These are phyloP conservation scores for Aspergillus versicolor DNA, from an alignment of 2,329 filamentous ascomycete genomes.

Conservation along the genomic window DNA sequence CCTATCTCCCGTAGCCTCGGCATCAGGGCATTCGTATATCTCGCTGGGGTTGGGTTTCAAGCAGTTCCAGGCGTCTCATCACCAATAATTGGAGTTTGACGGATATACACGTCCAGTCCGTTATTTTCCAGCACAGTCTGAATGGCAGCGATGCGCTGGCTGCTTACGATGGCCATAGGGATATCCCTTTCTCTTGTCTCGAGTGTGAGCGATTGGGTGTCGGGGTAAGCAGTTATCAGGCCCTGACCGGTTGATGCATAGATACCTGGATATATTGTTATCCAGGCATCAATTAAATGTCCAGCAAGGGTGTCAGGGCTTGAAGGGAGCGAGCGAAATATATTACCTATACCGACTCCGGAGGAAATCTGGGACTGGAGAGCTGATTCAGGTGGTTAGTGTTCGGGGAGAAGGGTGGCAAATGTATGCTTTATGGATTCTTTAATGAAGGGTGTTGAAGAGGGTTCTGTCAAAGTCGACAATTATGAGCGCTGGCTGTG, in stretches of 20 bases:
- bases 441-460: no score
- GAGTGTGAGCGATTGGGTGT: slow-evolving; percentile 7
- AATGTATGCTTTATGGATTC: no score
- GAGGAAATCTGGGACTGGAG: no score
- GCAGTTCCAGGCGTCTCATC: no score
- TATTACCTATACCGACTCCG: slow-evolving; percentile 7
- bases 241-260: slow-evolving; percentile 21
- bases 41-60: slow-evolving; percentile 12
- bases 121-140: slow-evolving; percentile 7
- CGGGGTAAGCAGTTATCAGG: slow-evolving; percentile 19
- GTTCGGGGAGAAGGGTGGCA: no score
- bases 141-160: slow-evolving; percentile 21
- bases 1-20: slow-evolving; percentile 2
- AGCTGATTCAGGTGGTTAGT: no score
- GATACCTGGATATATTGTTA: slow-evolving; percentile 19
- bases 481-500: slow-evolving; percentile 5
- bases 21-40: slow-evolving; percentile 16
- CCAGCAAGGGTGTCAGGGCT: no score
- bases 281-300: no score
- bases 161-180: slow-evolving; percentile 23
- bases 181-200: slow-evolving; percentile 8
- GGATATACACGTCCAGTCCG: slow-evolving; percentile 2
- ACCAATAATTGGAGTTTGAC: slow-evolving; percentile 12
- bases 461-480: slow-evolving; percentile 23
- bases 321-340: slow-evolving; percentile 14